Evolutionary conservation across 441 rosid genomes (phyloP).

Genomic region (Metrosideros polymorpha): DNA sequence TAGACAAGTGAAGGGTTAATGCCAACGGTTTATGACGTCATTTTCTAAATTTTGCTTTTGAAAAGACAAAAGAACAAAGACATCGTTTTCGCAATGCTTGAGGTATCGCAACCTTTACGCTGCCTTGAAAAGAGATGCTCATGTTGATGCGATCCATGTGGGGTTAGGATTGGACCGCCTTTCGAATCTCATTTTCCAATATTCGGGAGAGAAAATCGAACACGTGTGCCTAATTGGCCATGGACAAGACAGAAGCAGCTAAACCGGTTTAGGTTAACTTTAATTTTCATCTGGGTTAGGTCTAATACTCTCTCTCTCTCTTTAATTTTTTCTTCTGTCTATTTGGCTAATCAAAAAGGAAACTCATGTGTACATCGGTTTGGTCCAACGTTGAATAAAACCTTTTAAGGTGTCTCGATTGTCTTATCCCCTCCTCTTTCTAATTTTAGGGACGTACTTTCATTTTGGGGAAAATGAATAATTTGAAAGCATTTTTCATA

Average conservation of each 20-base stretch:
- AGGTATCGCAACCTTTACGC: too few relatives aligned
- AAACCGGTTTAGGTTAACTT: neutral
- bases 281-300: neutral
- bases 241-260: neutral
- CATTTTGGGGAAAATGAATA: neutral
- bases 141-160: neutral
- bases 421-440: neutral
- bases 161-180: neutral
- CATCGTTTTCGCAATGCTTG: neutral
- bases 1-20: neutral
- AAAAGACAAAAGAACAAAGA: neutral
- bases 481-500: neutral
- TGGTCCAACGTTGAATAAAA: neutral
- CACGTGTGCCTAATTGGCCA: too few relatives aligned
- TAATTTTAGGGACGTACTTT: fast-evolving
- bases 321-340: neutral
- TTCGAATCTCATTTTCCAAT: neutral
- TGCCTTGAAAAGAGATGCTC: neutral
- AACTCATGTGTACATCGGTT: neutral
- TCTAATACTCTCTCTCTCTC: neutral
- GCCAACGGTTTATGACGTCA: neutral
- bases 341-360: neutral
- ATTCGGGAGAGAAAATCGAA: neutral
- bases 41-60: neutral
- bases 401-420: neutral